phyloP scores from a whole-genome alignment of 1,284 basidiomycete genomes.

The Phlebopus sp. region DNA sequence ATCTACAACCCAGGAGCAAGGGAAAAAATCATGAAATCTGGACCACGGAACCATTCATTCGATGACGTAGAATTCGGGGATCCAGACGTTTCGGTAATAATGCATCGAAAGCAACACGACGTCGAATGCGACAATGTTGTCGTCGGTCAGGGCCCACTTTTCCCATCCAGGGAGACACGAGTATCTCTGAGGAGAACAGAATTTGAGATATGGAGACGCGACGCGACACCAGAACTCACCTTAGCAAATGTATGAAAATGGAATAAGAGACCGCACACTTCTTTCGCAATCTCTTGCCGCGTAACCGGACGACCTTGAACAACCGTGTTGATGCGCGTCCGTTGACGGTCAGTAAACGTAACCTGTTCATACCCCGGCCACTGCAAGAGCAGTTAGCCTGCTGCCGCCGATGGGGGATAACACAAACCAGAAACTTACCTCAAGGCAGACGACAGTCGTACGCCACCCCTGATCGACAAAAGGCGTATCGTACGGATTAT shows the following conservation, averaged over 20 bases:
- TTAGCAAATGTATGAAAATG: conserved; percentile 8
- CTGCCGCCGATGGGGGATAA: background rate
- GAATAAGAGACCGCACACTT: conserved; percentile 15
- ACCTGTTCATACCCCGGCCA: conserved; percentile 26
- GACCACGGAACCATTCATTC: conserved; percentile 13
- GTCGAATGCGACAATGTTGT: conserved; percentile 19
- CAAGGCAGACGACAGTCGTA: conserved; percentile 17
- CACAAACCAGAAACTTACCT: conserved; percentile 13
- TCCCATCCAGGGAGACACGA: conserved; percentile 13
- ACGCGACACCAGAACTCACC: conserved; percentile 13
- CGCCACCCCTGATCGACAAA: conserved; percentile 23
- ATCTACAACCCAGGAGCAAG: too few relatives aligned
- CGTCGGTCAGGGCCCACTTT: conserved; percentile 21
- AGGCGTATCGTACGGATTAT: conserved; percentile 18
- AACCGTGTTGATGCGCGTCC: conserved; percentile 14
- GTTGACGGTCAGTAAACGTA: conserved; percentile 5
- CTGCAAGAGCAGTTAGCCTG: conserved; percentile 12
- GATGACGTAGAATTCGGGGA: conserved; percentile 31
- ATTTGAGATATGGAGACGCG: background rate
- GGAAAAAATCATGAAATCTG: background rate
- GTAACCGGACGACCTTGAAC: conserved; percentile 12
- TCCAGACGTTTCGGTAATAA: conserved; percentile 27
- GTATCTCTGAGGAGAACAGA: too few relatives aligned
- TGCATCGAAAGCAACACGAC: conserved; percentile 27
- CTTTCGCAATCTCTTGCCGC: conserved; percentile 20